Evolutionary conservation across 2,329 filamentous ascomycete genomes (phyloP).

Genomic region (Cladosporium sp.): DNA sequence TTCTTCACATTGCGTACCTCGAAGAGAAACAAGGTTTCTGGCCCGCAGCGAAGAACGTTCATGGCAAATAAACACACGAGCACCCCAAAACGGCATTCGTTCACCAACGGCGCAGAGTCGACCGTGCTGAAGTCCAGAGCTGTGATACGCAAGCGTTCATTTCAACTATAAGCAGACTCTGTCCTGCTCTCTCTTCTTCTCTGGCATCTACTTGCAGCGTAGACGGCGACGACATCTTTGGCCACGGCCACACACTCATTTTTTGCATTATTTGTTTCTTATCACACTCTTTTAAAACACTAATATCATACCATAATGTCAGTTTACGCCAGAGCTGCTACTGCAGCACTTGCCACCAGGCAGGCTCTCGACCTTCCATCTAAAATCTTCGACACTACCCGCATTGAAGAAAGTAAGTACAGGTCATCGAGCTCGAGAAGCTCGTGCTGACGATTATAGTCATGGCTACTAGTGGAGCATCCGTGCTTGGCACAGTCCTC

Average conservation of each 20-base stretch:
- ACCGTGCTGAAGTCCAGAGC: not conserved
- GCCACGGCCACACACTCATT: constrained; percentile 12
- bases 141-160: not conserved
- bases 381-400: not conserved
- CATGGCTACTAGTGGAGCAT: constrained; percentile 10
- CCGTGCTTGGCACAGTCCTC: constrained; percentile 17
- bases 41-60: constrained; percentile 5
- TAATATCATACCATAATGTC: constrained; percentile 8
- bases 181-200: not conserved
- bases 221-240: constrained; percentile 7
- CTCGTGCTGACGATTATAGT: not conserved
- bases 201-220: not conserved
- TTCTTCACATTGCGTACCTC: constrained; percentile 3
- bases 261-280: constrained; percentile 1
- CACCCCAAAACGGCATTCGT: constrained; percentile 3
- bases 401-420: not conserved
- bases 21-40: not conserved
- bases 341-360: constrained; percentile 13
- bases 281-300: constrained; percentile 9
- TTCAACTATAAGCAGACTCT: constrained; percentile 2
- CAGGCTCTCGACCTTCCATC: not conserved
- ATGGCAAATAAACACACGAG: not conserved
- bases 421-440: not conserved
- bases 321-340: constrained; percentile 11
- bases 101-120: constrained; percentile 8